phyloP scores from a whole-genome alignment of 768 basidiomycete species.

The Leccinum disarticulatum region DNA sequence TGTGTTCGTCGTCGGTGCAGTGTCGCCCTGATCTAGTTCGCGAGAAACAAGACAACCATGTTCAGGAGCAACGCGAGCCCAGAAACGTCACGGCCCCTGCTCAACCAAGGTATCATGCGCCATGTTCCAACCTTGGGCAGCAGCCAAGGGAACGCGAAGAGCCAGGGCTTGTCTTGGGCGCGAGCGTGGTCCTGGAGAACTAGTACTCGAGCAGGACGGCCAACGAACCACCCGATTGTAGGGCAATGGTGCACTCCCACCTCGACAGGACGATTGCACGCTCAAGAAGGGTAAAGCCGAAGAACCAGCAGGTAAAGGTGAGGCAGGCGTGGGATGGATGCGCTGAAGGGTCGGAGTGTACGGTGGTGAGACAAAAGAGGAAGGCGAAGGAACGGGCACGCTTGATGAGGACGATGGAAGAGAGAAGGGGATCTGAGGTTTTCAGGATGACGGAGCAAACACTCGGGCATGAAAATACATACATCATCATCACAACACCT shows the following conservation, averaged over 20 bases:
- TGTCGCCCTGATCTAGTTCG: constrained; percentile 53
- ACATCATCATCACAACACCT: constrained; percentile 16
- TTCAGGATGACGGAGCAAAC: constrained; percentile 72
- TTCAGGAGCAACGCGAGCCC: constrained; percentile 71
- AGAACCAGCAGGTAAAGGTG: constrained; percentile 82
- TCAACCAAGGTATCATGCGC: constrained; percentile 58
- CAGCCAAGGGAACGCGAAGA: constrained; percentile 50
- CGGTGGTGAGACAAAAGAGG: constrained; percentile 54
- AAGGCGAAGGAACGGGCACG: constrained; percentile 78
- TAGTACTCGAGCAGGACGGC: constrained; percentile 60
- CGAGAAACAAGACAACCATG: too few relatives aligned
- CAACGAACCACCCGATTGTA: constrained; percentile 57
- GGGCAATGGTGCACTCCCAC: constrained; percentile 64
- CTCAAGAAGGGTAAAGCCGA: constrained; percentile 74
- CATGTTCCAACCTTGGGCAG: constrained; percentile 40
- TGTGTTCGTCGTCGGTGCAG: constrained; percentile 45
- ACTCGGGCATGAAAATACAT: constrained; percentile 41
- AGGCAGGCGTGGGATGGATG: constrained; percentile 69
- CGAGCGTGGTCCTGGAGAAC: constrained; percentile 46
- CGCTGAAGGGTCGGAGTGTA: constrained; percentile 41
- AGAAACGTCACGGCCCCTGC: constrained; percentile 87
- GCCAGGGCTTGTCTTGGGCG: constrained; percentile 59
- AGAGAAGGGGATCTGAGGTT: constrained; percentile 75
- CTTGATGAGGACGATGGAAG: constrained; percentile 82
- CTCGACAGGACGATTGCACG: constrained; percentile 66